A percentile compares a stretch with the other conserved stretches of the same genome.
Conservation (phyloP, 2,329 filamentous ascomycete genomes). For the Ophiostoma fasciatum region DNA sequence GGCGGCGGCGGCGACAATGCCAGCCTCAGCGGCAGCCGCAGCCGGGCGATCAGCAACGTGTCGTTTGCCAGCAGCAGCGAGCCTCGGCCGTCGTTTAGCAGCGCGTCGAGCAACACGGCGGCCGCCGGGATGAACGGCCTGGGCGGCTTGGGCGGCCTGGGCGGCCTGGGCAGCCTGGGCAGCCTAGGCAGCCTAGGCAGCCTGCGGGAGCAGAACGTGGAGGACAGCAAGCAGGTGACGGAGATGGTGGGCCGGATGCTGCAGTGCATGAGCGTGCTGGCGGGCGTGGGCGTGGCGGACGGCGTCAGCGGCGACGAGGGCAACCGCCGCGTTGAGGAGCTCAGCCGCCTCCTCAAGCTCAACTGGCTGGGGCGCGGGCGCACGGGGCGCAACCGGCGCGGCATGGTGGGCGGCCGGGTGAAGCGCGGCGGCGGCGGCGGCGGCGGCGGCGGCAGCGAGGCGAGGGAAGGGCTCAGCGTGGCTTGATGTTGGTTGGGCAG, state of each 20-base stretch:
- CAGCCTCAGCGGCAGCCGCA: constrained; percentile 42
- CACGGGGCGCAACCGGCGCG: constrained; percentile 76
- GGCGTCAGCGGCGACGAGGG: constrained; percentile 43
- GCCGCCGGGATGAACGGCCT: constrained; percentile 11
- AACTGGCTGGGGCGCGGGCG: constrained; percentile 91
- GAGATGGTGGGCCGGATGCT: constrained; percentile 92
- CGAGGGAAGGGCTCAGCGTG: no score
- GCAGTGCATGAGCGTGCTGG: constrained; percentile 86
- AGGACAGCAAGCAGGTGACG: constrained; percentile 66
- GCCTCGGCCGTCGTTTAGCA: constrained; percentile 27
- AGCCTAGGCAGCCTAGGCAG: constrained; percentile 15
- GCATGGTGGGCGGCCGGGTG: constrained; percentile 63
- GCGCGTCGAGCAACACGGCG: constrained; percentile 9
- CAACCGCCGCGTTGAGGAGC: constrained; percentile 64
- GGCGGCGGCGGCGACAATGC: constrained; percentile 31
- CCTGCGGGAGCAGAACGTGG: constrained; percentile 42
- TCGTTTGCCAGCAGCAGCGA: constrained; percentile 40
- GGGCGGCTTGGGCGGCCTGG: constrained; percentile 14
- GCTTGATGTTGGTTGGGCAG: no score
- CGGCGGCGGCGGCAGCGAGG: neutral
- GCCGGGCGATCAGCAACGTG: constrained; percentile 77
- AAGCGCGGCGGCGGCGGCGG: constrained; percentile 21
- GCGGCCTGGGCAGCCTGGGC: neutral
- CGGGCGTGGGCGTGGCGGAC: constrained; percentile 36
- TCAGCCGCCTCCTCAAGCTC: constrained; percentile 79